Conservation (phyloP, 2,329 filamentous ascomycete genomes). For the Phymatotrichopsis omnivora region DNA sequence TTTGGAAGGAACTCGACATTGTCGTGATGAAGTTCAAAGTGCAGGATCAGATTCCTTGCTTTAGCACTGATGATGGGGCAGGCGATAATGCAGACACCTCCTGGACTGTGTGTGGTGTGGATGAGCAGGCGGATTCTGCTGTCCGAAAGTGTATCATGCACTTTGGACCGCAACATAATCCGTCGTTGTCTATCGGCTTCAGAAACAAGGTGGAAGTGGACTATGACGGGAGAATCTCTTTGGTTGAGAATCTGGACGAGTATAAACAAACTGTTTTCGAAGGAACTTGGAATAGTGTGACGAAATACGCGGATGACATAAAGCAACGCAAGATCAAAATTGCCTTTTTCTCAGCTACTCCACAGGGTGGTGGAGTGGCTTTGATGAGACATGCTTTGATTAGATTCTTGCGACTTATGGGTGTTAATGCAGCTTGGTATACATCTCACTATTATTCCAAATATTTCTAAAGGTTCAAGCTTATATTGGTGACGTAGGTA, state of each 20-base stretch:
- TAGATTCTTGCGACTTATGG: slow-evolving; percentile 56
- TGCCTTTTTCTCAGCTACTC: slow-evolving; percentile 70
- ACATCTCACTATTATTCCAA: slow-evolving; percentile 33
- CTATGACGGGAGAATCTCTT: slow-evolving; percentile 50
- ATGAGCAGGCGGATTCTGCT: slow-evolving; percentile 75
- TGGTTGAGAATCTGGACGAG: slow-evolving; percentile 45
- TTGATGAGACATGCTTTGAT: slow-evolving; percentile 72
- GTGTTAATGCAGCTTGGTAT: slow-evolving; percentile 59
- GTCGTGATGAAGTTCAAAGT: slow-evolving; percentile 55
- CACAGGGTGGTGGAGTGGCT: slow-evolving; percentile 72
- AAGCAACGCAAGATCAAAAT: slow-evolving; percentile 55
- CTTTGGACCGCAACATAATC: slow-evolving; percentile 62
- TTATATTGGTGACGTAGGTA: too few relatives aligned
- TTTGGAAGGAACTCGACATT: slow-evolving; percentile 70
- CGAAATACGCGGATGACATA: slow-evolving; percentile 53
- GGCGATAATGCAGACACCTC: slow-evolving; percentile 34
- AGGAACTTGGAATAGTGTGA: slow-evolving; percentile 55
- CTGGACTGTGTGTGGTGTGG: slow-evolving; percentile 44
- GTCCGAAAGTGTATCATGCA: slow-evolving; percentile 69
- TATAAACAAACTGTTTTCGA: slow-evolving; percentile 52
- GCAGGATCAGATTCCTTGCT: slow-evolving; percentile 21
- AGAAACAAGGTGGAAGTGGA: slow-evolving; percentile 62
- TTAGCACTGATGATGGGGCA: slow-evolving; percentile 5
- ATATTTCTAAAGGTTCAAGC: slow-evolving; percentile 12
- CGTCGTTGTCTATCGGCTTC: slow-evolving; percentile 56